Evolutionary conservation across 176 grass and related monocot species (phyloP).

Genomic region (Triticum dicoccoides): DNA sequence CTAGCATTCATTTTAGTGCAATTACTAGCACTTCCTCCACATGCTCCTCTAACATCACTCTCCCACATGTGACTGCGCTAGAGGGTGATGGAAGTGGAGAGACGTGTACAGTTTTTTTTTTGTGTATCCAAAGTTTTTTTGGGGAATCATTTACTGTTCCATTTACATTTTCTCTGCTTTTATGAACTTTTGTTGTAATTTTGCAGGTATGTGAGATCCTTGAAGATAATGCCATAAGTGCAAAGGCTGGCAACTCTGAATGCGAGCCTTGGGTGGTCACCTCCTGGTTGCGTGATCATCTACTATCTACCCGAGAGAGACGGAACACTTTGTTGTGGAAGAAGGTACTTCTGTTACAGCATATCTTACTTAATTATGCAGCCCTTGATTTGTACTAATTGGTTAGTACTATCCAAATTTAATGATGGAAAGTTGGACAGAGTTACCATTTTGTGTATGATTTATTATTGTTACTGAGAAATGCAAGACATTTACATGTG

Average conservation of each 20-base stretch:
- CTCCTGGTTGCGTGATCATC: constrained; percentile 31
- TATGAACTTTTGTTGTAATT: constrained; percentile 19
- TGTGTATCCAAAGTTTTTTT: neutral
- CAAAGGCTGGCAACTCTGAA: neutral
- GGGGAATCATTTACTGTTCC: neutral
- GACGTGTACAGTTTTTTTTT: neutral
- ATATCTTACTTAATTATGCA: neutral
- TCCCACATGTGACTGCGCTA: too few species aligned
- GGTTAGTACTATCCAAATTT: neutral
- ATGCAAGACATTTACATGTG: neutral
- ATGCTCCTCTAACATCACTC: neutral
- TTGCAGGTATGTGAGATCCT: constrained; percentile 82
- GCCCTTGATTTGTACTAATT: neutral
- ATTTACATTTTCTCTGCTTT: neutral
- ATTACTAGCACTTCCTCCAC: neutral
- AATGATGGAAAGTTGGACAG: neutral
- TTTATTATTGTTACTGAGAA: neutral
- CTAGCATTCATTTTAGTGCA: neutral
- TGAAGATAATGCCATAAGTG: neutral
- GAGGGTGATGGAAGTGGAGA: neutral
- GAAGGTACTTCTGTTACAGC: constrained; percentile 54
- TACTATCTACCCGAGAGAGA: constrained; percentile 72
- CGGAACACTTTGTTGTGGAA: constrained; percentile 74
- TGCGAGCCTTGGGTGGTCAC: constrained; percentile 9
- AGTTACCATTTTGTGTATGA: neutral